Conservation (phyloP, 2,329 filamentous ascomycete genomes). For the Claviceps fusiformis region DNA sequence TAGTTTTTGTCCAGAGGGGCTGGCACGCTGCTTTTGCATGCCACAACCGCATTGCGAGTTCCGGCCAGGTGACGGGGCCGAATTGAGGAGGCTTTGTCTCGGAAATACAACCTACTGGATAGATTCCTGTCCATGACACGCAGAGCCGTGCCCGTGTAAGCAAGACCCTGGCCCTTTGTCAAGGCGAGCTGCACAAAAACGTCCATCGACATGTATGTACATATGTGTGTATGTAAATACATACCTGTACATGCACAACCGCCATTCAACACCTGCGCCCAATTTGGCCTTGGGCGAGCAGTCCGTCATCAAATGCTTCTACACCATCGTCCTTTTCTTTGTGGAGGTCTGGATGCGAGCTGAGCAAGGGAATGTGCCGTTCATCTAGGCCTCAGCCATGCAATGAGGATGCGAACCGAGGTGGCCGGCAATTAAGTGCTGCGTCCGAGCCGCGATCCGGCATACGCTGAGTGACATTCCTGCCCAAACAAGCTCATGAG, state of each 20-base stretch:
- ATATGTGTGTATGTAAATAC: background rate
- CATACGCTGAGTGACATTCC: conserved; percentile 9
- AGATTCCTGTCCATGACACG: background rate
- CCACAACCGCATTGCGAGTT: conserved; percentile 2
- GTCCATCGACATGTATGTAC: background rate
- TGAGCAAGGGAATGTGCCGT: background rate
- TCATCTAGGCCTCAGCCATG: background rate
- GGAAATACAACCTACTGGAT: background rate
- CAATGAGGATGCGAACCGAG: background rate
- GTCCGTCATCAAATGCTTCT: background rate
- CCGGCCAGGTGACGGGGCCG: conserved; percentile 6
- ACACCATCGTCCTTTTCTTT: background rate
- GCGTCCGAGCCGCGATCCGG: conserved; percentile 2
- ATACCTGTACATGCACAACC: background rate
- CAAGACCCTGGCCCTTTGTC: background rate
- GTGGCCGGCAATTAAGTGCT: background rate
- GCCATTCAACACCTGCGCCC: background rate
- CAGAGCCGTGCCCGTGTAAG: background rate
- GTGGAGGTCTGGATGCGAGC: background rate
- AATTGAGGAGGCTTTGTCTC: background rate
- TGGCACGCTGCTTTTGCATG: conserved; percentile 10
- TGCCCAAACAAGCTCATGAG: conserved; percentile 4
- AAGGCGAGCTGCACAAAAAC: background rate
- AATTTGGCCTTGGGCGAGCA: background rate
- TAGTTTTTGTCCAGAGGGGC: background rate